phyloP scores from a whole-genome alignment of 495 filamentous ascomycete species.

The Podospora anserina region DNA sequence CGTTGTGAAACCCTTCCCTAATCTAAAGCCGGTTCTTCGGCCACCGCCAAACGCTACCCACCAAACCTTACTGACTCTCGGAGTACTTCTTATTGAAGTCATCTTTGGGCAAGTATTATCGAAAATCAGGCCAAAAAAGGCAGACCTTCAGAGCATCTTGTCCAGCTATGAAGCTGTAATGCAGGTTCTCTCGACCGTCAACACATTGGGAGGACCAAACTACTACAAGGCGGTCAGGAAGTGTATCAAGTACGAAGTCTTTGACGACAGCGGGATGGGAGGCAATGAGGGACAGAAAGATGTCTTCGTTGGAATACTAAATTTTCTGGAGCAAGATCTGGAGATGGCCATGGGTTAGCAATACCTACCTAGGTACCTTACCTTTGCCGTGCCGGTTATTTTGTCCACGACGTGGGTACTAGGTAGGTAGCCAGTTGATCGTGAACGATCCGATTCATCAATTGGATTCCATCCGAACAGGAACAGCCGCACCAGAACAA shows the following conservation, averaged over 20 bases:
- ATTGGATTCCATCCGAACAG: not conserved
- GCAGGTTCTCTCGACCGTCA: not conserved
- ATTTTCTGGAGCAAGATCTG: not conserved
- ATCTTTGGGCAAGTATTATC: not conserved
- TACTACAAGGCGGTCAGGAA: not conserved
- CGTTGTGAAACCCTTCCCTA: not conserved
- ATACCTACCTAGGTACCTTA: too few species aligned
- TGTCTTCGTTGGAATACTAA: not conserved
- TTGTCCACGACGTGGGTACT: too few species aligned
- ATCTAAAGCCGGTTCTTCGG: not conserved
- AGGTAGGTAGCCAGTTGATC: too few species aligned
- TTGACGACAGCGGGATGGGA: not conserved
- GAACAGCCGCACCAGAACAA: not conserved
- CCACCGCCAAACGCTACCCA: not conserved
- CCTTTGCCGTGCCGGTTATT: too few species aligned
- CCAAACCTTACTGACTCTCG: not conserved
- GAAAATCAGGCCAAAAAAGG: not conserved
- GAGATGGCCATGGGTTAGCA: not conserved
- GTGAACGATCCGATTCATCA: too few species aligned
- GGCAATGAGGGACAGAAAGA: not conserved
- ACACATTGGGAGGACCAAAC: not conserved
- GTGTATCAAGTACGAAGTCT: not conserved
- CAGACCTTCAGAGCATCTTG: not conserved
- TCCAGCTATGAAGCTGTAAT: not conserved
- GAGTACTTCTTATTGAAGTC: constrained; percentile 4